Conservation (phyloP, 1,139 yeast species). For the Petasospora fabianii region DNA sequence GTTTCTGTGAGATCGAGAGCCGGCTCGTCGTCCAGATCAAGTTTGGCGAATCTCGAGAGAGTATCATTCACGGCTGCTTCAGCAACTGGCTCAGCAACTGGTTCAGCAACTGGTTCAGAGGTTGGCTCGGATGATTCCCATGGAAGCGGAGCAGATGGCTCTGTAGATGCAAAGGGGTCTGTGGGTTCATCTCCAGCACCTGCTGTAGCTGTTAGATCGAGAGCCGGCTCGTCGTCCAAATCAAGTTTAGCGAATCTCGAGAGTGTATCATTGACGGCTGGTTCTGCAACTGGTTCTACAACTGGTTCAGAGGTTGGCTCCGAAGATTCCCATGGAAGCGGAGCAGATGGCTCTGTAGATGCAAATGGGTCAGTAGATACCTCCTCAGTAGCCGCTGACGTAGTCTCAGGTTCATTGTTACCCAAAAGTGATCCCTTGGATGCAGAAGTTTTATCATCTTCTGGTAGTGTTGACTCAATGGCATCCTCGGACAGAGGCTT, state of each 20-base stretch:
- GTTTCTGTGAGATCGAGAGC: conserved; percentile 1
- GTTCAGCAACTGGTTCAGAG: too few relatives aligned
- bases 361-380: neutral
- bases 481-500: too few relatives aligned
- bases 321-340: conserved; percentile 1
- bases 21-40: conserved; percentile 6
- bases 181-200: neutral
- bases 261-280: neutral
- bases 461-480: too few relatives aligned
- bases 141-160: conserved; percentile 3
- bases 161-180: conserved; percentile 1
- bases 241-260: conserved; percentile 5
- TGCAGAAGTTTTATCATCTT: too few relatives aligned
- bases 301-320: conserved; percentile 1
- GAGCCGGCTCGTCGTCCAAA: conserved; percentile 5
- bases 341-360: neutral
- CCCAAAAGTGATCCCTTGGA: too few relatives aligned
- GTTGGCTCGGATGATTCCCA: conserved; percentile 2
- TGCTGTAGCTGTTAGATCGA: neutral
- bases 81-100: too few relatives aligned
- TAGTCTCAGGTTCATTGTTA: too few relatives aligned
- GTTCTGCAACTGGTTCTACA: neutral
- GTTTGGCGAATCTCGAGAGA: conserved; percentile 2
- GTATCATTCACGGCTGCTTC: neutral
- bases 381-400: too few relatives aligned